These are phyloP conservation scores for Serendipita sp. DNA, from an alignment of 768 basidiomycete genomes.

Conservation along the genomic window DNA sequence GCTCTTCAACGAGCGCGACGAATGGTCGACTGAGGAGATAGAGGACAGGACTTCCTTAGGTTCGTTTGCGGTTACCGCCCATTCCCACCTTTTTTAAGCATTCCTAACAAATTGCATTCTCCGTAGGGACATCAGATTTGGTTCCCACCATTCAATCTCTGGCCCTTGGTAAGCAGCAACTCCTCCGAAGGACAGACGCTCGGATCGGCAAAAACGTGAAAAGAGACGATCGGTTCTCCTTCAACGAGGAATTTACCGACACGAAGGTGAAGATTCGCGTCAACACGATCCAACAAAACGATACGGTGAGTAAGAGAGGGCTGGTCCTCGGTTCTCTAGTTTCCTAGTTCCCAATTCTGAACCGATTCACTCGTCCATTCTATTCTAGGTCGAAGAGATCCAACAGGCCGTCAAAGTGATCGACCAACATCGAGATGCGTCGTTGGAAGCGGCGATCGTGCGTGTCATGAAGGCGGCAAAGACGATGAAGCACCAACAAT, in stretches of 20 bases:
- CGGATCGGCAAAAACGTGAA: constrained; percentile 62
- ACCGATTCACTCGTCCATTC: constrained; percentile 16
- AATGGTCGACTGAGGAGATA: constrained; percentile 52
- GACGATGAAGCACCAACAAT: constrained; percentile 58
- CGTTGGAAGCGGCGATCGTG: constrained; percentile 88
- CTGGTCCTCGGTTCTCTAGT: too few relatives aligned
- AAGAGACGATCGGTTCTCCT: constrained; percentile 58
- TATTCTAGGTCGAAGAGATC: constrained; percentile 44
- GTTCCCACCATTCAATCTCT: constrained; percentile 81
- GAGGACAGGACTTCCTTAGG: constrained; percentile 49
- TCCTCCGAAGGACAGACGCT: constrained; percentile 47
- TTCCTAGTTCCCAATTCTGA: not conserved
- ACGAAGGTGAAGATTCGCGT: constrained; percentile 69
- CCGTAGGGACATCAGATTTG: constrained; percentile 51
- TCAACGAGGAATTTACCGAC: constrained; percentile 73
- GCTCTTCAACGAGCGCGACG: constrained; percentile 58
- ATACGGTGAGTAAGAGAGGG: constrained; percentile 36
- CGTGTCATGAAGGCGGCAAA: constrained; percentile 91
- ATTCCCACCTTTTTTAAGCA: not conserved
- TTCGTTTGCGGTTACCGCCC: constrained; percentile 21
- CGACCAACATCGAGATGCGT: constrained; percentile 70
- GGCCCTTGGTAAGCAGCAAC: constrained; percentile 78
- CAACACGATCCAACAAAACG: constrained; percentile 89
- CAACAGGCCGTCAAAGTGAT: constrained; percentile 67
- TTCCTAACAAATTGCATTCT: too few relatives aligned